Conservation (phyloP, 306 rosid species). For the Ormosia emarginata region DNA sequence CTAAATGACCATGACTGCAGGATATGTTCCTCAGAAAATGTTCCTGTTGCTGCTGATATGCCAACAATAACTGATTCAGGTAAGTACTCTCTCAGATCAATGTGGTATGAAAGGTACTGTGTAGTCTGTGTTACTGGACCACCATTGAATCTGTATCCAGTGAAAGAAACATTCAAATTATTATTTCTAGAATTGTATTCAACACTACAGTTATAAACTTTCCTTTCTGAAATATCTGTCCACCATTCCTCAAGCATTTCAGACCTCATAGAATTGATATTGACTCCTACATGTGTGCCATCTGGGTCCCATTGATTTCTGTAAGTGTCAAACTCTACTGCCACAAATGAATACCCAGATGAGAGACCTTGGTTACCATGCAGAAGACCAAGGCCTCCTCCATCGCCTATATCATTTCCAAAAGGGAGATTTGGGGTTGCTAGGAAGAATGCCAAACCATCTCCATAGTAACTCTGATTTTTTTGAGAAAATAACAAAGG, state of each 20-base stretch:
- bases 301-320: background rate
- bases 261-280: background rate
- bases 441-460: slow-evolving; percentile 40
- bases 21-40: background rate
- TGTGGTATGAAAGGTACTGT: background rate
- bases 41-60: slow-evolving; percentile 30
- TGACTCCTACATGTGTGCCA: background rate
- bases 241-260: background rate
- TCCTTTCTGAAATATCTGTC: too few relatives aligned
- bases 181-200: background rate
- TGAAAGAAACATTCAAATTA: background rate
- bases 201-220: background rate
- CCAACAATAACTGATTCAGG: slow-evolving; percentile 25
- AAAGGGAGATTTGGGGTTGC: slow-evolving; percentile 1
- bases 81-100: slow-evolving; percentile 20
- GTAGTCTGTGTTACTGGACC: too few relatives aligned
- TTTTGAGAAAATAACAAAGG: slow-evolving; percentile 24
- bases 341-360: slow-evolving; percentile 3
- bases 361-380: background rate
- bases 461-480: background rate
- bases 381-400: background rate
- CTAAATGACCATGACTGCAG: slow-evolving; percentile 11
- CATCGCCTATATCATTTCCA: background rate
- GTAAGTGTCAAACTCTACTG: slow-evolving; percentile 32
- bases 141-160: background rate